Base-by-base conservation (phyloP, 192 early-diverging fungal genomes). In the Phlyctochytrium planicorne region DNA sequence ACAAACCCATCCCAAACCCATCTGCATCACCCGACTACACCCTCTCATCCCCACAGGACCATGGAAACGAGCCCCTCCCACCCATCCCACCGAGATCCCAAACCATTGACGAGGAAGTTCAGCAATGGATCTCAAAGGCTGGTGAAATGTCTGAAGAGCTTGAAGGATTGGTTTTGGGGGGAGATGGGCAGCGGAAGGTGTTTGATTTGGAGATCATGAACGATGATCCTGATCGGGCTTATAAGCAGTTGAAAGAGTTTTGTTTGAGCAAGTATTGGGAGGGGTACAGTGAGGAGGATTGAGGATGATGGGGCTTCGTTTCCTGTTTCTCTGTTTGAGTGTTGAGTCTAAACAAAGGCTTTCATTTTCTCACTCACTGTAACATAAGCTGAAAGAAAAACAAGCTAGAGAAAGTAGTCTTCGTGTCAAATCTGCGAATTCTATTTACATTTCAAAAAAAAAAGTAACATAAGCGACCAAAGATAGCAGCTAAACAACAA, bases 101-200 rank as follows among this genome's bases (percentile, higher is more conserved):
- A 20, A 74, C 33, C 68, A 74, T 70, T 25, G 59, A n/a, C 56
- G 56, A 61, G n/a, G 71, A 69, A 50, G 60, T 75, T 36, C 64
- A 75, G 33, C 60, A 68, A 27, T 83, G 81, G 81, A 40, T 83
- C 35, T 59, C 66, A 0, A 80, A 80, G 40, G 81, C 81, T n/a
- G 62, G 62, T 20, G 65, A 71, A 30, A 40, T 67, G 30, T 69
- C 59, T 53, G 60, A 63, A 47, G 40, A 66, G 3, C 30, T 71
- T 31, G 53, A 61, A 66, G 6, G 20, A 14, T 47, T 47, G 32
- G 35, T 52, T 17, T 61, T 53, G 4, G 52, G 16, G 4, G 27
- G 56, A 30, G 52, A 75, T 24, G 27, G 68, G n/a, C 40, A 40
- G 0, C 29, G 16, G 14, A 65, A 59, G 20, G 68, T 76, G 36